These are phyloP conservation scores for Alternaria sp. DNA, from an alignment of 2,329 filamentous ascomycete species.

Conservation along the genomic window DNA sequence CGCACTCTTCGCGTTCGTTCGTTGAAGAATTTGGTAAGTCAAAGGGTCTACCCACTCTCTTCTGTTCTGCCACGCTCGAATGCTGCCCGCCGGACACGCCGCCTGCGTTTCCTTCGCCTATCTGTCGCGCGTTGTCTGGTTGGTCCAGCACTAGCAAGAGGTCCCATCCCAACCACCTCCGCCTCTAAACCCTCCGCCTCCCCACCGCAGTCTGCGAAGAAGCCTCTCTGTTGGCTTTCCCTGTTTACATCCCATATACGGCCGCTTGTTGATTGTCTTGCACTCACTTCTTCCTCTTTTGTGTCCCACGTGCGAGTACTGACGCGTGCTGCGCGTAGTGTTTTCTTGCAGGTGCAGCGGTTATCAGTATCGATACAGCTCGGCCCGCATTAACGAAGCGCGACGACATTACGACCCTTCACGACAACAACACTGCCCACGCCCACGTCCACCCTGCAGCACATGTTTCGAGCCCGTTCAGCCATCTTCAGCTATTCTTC, in stretches of 20 bases:
- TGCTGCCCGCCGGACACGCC: constrained; percentile 12
- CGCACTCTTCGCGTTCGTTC: constrained; percentile 26
- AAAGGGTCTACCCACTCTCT: not conserved
- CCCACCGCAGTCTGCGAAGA: constrained; percentile 39
- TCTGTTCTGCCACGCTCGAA: constrained; percentile 2
- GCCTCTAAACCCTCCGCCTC: constrained; percentile 47
- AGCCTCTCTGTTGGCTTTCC: constrained; percentile 29
- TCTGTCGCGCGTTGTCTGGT: constrained; percentile 39
- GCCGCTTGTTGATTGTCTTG: constrained; percentile 18
- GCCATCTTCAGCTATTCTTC: constrained; percentile 33
- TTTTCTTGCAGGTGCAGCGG: constrained; percentile 32
- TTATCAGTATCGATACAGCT: constrained; percentile 40
- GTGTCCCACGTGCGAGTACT: constrained; percentile 23
- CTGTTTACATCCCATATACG: constrained; percentile 31
- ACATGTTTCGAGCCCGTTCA: constrained; percentile 25
- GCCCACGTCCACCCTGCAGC: constrained; percentile 20
- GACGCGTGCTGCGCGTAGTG: constrained; percentile 34
- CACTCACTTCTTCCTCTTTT: constrained; percentile 10
- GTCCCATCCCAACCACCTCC: constrained; percentile 52
- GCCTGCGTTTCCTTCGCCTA: constrained; percentile 47
- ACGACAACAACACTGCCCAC: constrained; percentile 25
- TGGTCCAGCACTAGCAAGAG: constrained; percentile 47
- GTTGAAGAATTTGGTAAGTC: constrained; percentile 35
- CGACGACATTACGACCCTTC: constrained; percentile 42
- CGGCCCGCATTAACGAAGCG: constrained; percentile 40